Evolutionary conservation across 2,329 filamentous ascomycete genomes (phyloP).

Genomic region (Hypoxylon sp.): DNA sequence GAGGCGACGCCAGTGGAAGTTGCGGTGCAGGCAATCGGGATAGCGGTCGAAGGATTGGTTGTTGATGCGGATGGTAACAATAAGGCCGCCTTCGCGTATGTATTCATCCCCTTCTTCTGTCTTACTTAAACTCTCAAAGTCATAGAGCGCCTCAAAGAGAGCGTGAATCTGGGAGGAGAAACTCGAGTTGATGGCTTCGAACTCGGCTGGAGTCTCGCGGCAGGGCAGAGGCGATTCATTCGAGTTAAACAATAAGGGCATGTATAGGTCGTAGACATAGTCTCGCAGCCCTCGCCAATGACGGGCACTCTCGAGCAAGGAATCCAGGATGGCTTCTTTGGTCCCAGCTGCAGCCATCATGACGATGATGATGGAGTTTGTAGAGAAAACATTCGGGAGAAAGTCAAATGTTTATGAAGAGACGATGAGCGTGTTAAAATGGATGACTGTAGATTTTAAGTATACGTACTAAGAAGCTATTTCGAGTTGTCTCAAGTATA

Average conservation of each 20-base stretch:
- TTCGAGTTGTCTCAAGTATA: too few relatives aligned
- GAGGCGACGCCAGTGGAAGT: constrained; percentile 35
- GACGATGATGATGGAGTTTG: constrained; percentile 6
- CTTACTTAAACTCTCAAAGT: constrained; percentile 12
- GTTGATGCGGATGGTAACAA: constrained; percentile 1
- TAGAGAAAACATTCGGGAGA: constrained; percentile 1
- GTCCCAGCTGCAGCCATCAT: background rate
- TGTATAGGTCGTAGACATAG: constrained; percentile 10
- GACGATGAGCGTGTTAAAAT: background rate
- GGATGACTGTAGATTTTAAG: background rate
- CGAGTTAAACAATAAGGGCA: constrained; percentile 19
- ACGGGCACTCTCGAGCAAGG: constrained; percentile 13
- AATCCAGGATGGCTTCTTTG: constrained; percentile 21
- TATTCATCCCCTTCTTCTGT: background rate
- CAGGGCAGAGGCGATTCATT: constrained; percentile 25
- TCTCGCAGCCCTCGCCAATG: constrained; percentile 5
- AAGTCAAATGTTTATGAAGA: constrained; percentile 4
- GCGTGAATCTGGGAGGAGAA: constrained; percentile 25
- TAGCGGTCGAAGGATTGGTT: constrained; percentile 19
- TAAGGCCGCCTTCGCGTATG: constrained; percentile 6
- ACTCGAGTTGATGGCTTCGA: constrained; percentile 23
- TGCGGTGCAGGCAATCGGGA: constrained; percentile 32
- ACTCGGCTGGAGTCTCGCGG: constrained; percentile 19
- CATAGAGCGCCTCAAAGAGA: constrained; percentile 20
- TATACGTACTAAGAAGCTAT: background rate